Conservation (phyloP, 441 rosid species). For the Theobroma grandiflorum region DNA sequence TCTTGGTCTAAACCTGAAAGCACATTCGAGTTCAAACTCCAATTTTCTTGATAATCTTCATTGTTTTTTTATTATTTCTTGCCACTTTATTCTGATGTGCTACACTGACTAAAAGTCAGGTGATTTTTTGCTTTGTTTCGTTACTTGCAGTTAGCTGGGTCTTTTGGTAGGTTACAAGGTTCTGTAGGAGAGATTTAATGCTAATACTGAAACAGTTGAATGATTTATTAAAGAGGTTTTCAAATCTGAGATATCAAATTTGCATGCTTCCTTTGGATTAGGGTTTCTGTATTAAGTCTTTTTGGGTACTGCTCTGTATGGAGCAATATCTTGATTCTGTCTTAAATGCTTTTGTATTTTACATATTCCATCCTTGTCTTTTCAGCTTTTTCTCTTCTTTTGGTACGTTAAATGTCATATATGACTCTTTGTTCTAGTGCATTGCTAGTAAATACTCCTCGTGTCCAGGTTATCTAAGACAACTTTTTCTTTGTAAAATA, state of each 20-base stretch:
- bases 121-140: not conserved
- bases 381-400: not conserved
- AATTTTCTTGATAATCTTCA: not conserved
- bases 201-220: not conserved
- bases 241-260: not conserved
- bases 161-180: not conserved
- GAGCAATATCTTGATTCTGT: not conserved
- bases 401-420: not conserved
- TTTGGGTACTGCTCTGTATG: not conserved
- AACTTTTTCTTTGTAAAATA: not conserved
- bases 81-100: not conserved
- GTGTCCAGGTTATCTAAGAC: not conserved
- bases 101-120: not conserved
- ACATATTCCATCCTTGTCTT: not conserved
- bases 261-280: not conserved
- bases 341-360: not conserved
- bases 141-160: not conserved
- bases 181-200: not conserved
- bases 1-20: not conserved
- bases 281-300: not conserved
- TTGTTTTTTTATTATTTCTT: not conserved
- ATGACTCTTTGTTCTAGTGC: not conserved
- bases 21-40: not conserved
- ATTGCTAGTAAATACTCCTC: not conserved
- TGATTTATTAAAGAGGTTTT: not conserved